These are phyloP conservation scores for Penicillium decumbens DNA, from an alignment of 2,329 filamentous ascomycete genomes.

Conservation along the genomic window DNA sequence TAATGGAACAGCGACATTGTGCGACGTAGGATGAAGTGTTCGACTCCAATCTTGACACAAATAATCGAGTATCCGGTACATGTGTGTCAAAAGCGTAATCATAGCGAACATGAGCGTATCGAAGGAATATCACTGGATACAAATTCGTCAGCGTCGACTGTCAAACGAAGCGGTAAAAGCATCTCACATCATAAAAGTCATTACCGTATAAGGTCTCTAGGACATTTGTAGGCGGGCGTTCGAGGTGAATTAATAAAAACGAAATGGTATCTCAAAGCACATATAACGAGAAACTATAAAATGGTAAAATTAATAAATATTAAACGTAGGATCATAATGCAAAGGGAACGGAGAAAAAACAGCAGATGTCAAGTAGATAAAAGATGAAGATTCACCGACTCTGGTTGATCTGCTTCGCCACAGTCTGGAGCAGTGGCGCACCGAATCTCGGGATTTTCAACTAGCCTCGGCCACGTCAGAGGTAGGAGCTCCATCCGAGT, in stretches of 20 bases:
- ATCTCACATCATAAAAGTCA: conserved; percentile 9
- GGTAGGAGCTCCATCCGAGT: conserved; percentile 12
- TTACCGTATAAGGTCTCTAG: conserved; percentile 11
- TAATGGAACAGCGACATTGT: conserved; percentile 38
- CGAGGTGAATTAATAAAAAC: not conserved
- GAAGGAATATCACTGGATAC: not conserved
- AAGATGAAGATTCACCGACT: conserved; percentile 19
- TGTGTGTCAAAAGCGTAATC: conserved; percentile 27
- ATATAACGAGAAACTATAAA: conserved; percentile 6
- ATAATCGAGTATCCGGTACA: conserved; percentile 23
- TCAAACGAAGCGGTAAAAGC: not conserved
- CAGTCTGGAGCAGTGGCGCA: conserved; percentile 30
- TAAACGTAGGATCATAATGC: conserved; percentile 6
- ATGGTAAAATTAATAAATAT: conserved; percentile 9
- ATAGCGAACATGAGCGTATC: conserved; percentile 23
- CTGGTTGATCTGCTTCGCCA: conserved; percentile 35
- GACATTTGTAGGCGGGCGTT: not conserved
- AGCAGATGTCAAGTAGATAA: conserved; percentile 19
- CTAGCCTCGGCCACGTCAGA: conserved; percentile 34
- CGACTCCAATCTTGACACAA: conserved; percentile 28
- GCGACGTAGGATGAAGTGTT: conserved; percentile 24
- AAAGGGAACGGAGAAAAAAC: conserved; percentile 2
- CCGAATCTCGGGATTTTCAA: conserved; percentile 13
- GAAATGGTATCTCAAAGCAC: conserved; percentile 11
- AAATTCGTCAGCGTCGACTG: not conserved